A percentile compares a stretch with the other conserved stretches of the same genome.
These are phyloP conservation scores for Phytophthora sojae DNA, from an alignment of 352 stramenopile species.

Conservation along the genomic window DNA sequence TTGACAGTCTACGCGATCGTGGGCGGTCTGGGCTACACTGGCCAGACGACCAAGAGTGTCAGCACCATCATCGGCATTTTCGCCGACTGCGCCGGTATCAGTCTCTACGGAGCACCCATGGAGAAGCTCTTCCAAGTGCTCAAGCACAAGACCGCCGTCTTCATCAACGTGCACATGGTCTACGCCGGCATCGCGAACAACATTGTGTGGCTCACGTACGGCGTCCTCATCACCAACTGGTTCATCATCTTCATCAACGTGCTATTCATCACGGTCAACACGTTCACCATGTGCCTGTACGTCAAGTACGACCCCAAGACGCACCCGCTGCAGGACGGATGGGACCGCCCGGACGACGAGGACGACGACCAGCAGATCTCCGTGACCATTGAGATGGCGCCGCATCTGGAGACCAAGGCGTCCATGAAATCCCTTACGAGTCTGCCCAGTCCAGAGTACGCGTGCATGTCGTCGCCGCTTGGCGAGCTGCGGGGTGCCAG, in stretches of 20 bases:
- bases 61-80: conserved; percentile 39
- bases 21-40: conserved; percentile 40
- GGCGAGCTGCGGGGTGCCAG: conserved; percentile 3
- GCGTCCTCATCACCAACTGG: conserved; percentile 42
- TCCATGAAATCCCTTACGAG: conserved; percentile 31
- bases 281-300: conserved; percentile 42
- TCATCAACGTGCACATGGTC: conserved; percentile 64
- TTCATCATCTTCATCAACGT: conserved; percentile 49
- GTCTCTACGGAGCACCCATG: conserved; percentile 49
- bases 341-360: conserved; percentile 14
- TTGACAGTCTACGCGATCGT: conserved; percentile 52
- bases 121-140: conserved; percentile 53
- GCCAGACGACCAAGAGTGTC: conserved; percentile 32
- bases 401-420: conserved; percentile 17
- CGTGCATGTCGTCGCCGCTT: conserved; percentile 24
- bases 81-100: conserved; percentile 41
- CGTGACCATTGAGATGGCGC: conserved; percentile 23
- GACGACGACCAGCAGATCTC: conserved; percentile 4
- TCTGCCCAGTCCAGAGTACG: conserved; percentile 30
- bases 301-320: conserved; percentile 38
- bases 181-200: conserved; percentile 57
- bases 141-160: conserved; percentile 48
- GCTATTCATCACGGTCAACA: conserved; percentile 44
- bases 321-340: conserved; percentile 25
- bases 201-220: conserved; percentile 46